Evolutionary conservation across 2,329 filamentous ascomycete species (phyloP).

Genomic region (Aspergillus clavatus): DNA sequence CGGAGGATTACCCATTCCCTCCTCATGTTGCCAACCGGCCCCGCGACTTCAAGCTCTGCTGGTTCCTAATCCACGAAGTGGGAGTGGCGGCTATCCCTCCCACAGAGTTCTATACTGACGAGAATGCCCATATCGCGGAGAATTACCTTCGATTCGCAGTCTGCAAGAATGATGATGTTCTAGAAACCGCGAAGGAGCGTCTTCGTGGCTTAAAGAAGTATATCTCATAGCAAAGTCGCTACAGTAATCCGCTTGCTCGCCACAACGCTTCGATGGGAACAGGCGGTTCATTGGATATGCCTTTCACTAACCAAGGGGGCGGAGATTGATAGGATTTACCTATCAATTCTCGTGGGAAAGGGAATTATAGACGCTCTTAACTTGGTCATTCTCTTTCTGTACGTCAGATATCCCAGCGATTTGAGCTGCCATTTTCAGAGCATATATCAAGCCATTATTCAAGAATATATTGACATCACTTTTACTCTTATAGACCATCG

Average conservation of each 20-base stretch:
- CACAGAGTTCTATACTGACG: constrained; percentile 90
- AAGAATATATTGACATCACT: not conserved
- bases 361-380: not conserved
- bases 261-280: not conserved
- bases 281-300: not conserved
- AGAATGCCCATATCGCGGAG: constrained; percentile 78
- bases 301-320: not conserved
- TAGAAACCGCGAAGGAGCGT: constrained; percentile 73
- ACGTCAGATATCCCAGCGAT: not conserved
- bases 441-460: not conserved
- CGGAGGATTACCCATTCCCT: constrained; percentile 81
- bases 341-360: not conserved
- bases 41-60: constrained; percentile 88
- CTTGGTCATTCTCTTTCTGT: not conserved
- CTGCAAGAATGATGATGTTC: constrained; percentile 85
- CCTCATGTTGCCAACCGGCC: constrained; percentile 79
- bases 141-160: constrained; percentile 94
- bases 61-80: constrained; percentile 95
- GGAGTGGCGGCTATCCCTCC: constrained; percentile 94
- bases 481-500: constrained; percentile 1
- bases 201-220: constrained; percentile 69
- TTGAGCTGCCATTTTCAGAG: not conserved
- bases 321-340: not conserved
- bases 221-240: constrained; percentile 41
- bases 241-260: constrained; percentile 6